phyloP scores from a whole-genome alignment of 1,139 yeast species.

The Taiozyma sp. region DNA sequence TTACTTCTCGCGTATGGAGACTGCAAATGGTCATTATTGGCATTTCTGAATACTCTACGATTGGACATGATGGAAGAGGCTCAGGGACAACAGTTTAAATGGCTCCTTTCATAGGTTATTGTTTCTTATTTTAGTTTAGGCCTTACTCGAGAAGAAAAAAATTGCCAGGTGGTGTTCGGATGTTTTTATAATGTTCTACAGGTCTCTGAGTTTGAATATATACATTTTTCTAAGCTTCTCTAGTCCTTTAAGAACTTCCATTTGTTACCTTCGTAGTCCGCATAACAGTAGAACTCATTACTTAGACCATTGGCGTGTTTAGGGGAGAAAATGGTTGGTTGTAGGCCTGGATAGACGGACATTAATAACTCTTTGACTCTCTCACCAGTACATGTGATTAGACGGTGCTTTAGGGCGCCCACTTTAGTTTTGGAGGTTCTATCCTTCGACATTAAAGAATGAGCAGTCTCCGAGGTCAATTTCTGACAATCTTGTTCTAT shows the following conservation, averaged over 20 bases:
- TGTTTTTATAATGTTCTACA: not conserved
- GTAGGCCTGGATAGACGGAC: slow-evolving; percentile 57
- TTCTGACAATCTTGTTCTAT: slow-evolving; percentile 75
- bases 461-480: slow-evolving; percentile 61
- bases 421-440: slow-evolving; percentile 27
- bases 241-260: slow-evolving; percentile 35
- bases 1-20: slow-evolving; percentile 11
- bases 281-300: slow-evolving; percentile 84
- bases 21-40: slow-evolving; percentile 7
- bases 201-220: not conserved
- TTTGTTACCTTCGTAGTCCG: slow-evolving; percentile 55
- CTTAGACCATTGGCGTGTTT: slow-evolving; percentile 81
- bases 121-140: not conserved
- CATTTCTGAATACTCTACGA: not conserved
- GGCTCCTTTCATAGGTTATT: not conserved
- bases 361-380: slow-evolving; percentile 64
- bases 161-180: slow-evolving; percentile 1
- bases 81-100: not conserved
- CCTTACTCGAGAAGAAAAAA: not conserved
- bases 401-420: slow-evolving; percentile 43
- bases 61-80: not conserved
- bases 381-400: slow-evolving; percentile 82
- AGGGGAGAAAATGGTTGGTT: slow-evolving; percentile 63
- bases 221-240: not conserved
- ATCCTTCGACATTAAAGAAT: slow-evolving; percentile 45